Evolutionary conservation across 441 rosid genomes (phyloP), one percentile per base, ranked within the genome.

Genomic region (Pelargonium myrrhifolium): DNA sequence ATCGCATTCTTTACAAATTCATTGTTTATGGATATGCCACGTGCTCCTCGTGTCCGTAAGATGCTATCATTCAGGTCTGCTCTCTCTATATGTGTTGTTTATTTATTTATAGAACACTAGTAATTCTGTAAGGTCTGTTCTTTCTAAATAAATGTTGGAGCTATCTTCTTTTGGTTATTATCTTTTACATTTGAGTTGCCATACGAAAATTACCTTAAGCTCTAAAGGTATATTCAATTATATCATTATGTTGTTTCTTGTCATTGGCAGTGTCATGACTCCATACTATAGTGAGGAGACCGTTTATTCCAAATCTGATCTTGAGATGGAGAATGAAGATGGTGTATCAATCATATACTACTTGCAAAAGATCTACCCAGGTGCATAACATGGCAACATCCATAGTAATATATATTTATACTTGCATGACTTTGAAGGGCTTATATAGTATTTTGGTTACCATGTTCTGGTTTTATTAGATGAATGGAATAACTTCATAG

Each of bases 251-350:
- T 51, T 55, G n/a, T 64, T 72, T 68, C 67, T 59, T 78, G 42
- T 47, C 53, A 61, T 87, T 74, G 72, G 73, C 90, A 94, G 99
- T 78, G 97, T 94, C 77, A 71, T 94, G 82, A 94, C 99, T 74
- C 98, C 99, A 7, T 92, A 94, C 80, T 94, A 94, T 70, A 89
- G 98, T 70, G 99, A 94, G 78, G 99, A 94, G 77, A 92, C 96
- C 3, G 93, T 94, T 51, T 94, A 92, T 74, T 92, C 99, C 63
- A 92, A 85, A 76, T 75, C 85, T 68, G 99, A 94, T 72, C 96
- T 94, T 40, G 99, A 89, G 76, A 82, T 84, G 89, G 99, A 94
- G 74, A 94, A 92, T 82, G 99, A 94, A 80, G 99, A 92, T 73
- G 99, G 99, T 79, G 80, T 94, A 64, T 94, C 99, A 4, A 86